phyloP scores from a whole-genome alignment of 2,329 filamentous ascomycete species.

The Saccharata proteae region DNA sequence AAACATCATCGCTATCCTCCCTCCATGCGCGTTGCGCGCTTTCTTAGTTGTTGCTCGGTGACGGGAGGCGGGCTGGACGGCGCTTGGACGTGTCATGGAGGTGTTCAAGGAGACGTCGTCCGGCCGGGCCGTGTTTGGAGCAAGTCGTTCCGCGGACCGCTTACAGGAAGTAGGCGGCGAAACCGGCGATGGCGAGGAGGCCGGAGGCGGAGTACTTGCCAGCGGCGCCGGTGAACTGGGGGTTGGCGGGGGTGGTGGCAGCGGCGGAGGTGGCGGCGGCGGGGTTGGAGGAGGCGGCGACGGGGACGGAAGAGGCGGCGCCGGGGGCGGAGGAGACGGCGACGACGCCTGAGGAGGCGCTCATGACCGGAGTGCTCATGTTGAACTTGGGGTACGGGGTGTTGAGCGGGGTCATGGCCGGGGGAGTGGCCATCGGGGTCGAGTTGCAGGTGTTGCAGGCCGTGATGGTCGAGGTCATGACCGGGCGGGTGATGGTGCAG shows the following conservation, averaged over 20 bases:
- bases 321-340: neutral
- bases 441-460: conserved; percentile 6
- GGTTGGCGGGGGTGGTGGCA: conserved; percentile 17
- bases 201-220: conserved; percentile 35
- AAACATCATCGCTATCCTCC: too few species aligned
- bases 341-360: neutral
- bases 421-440: neutral
- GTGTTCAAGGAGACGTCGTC: too few species aligned
- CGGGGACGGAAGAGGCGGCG: neutral
- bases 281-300: neutral
- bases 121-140: too few species aligned
- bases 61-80: too few species aligned
- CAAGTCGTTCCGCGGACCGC: conserved; percentile 9
- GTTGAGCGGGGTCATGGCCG: conserved; percentile 9
- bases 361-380: neutral
- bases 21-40: too few species aligned
- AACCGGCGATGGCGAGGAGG: conserved; percentile 41
- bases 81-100: too few species aligned
- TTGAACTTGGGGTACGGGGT: conserved; percentile 1
- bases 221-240: conserved; percentile 39
- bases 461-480: conserved; percentile 5
- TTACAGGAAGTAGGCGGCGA: conserved; percentile 31
- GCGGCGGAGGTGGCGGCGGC: conserved; percentile 12
- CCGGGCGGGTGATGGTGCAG: conserved; percentile 16
- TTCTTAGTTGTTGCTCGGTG: too few species aligned